Percentiles rank a stretch among this genome's conserved stretches.
Evolutionary conservation across 2,329 filamentous ascomycete species (phyloP).

Genomic region (Phoma sp.): DNA sequence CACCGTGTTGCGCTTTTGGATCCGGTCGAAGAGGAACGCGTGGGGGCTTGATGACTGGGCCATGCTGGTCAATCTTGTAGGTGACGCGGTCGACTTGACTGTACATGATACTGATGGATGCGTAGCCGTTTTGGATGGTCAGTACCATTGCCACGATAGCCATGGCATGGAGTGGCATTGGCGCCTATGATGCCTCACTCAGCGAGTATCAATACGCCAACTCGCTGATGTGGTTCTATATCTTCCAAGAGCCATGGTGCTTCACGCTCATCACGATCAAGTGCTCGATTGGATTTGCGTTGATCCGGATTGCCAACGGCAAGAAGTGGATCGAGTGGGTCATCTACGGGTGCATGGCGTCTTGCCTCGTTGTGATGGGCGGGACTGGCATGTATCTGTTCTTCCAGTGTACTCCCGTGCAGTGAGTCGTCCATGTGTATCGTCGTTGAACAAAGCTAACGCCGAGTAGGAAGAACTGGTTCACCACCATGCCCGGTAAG

Average conservation of each 20-base stretch:
- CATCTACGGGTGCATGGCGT: conserved; percentile 18
- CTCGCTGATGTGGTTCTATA: conserved; percentile 21
- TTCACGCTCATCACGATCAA: conserved; percentile 21
- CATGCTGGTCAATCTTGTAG: conserved; percentile 20
- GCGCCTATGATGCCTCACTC: conserved; percentile 13
- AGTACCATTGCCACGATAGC: conserved; percentile 15
- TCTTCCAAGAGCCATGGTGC: conserved; percentile 22
- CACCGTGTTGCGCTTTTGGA: conserved; percentile 17
- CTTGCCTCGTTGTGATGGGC: conserved; percentile 14
- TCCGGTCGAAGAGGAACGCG: conserved; percentile 19
- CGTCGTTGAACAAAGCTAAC: background rate
- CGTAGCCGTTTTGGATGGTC: conserved; percentile 15
- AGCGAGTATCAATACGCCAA: conserved; percentile 12
- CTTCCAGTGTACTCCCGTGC: conserved; percentile 19
- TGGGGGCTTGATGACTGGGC: conserved; percentile 23
- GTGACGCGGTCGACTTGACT: background rate
- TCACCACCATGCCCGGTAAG: conserved; percentile 6
- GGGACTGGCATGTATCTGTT: conserved; percentile 21
- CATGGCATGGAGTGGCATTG: conserved; percentile 20
- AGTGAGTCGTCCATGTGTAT: conserved; percentile 3
- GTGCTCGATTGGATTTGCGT: conserved; percentile 19
- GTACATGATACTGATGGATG: background rate
- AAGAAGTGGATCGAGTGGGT: conserved; percentile 20
- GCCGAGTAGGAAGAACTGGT: conserved; percentile 17
- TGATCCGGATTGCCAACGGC: conserved; percentile 20